Evolutionary conservation across 75 land plant species (phyloP).

Genomic region (Picea sitchensis): DNA sequence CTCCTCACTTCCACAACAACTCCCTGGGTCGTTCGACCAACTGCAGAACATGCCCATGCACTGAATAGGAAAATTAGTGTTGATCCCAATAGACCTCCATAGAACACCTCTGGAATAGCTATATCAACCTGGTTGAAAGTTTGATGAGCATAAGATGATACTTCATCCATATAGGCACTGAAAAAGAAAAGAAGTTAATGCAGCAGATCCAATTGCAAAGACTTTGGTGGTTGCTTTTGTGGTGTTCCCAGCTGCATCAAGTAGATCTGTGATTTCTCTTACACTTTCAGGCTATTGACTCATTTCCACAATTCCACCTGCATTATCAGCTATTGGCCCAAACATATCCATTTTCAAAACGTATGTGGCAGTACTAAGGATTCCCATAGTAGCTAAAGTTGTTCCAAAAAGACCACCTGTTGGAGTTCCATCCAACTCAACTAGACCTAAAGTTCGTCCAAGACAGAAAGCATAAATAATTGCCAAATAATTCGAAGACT

Average conservation of each 20-base stretch:
- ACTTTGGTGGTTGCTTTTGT: conserved; percentile 99
- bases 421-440: conserved; percentile 72
- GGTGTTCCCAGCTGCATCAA: conserved; percentile 15
- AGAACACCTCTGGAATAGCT: no score
- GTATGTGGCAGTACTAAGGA: conserved; percentile 97
- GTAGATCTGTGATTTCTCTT: conserved; percentile 96
- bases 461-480: conserved; percentile 89
- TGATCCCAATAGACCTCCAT: conserved; percentile 84
- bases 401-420: conserved; percentile 98
- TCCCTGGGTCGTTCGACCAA: conserved; percentile 77
- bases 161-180: no score
- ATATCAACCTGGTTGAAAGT: no score
- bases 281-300: conserved; percentile 99
- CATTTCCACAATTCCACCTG: conserved; percentile 99
- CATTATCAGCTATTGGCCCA: conserved; percentile 6
- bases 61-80: conserved; percentile 73
- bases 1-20: conserved; percentile 98
- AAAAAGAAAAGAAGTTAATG: no score
- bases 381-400: conserved; percentile 99
- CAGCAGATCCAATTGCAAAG: conserved; percentile 67
- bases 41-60: no score
- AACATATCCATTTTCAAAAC: conserved; percentile 39
- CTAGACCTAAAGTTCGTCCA: conserved; percentile 89
- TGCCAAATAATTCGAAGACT: conserved; percentile 15
- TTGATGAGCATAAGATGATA: no score